These are phyloP conservation scores for Heterobasidion irregulare DNA, from an alignment of 1,284 basidiomycete genomes.

Conservation along the genomic window DNA sequence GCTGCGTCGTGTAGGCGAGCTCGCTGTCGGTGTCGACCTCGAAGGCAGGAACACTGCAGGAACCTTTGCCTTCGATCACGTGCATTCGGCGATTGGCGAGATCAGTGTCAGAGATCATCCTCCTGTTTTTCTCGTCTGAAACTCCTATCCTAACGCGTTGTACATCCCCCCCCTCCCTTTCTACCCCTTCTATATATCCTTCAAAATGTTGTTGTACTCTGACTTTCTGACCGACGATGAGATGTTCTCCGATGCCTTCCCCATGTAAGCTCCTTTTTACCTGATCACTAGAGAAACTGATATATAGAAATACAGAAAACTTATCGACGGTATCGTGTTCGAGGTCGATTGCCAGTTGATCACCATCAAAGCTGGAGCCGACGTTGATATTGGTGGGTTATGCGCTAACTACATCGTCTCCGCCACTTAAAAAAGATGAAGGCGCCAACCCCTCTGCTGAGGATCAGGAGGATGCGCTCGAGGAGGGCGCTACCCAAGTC, in stretches of 20 bases:
- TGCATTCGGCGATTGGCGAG: slow-evolving; percentile 9
- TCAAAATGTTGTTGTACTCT: slow-evolving; percentile 68
- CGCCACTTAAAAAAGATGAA: slow-evolving; percentile 20
- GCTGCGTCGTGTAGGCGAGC: not conserved
- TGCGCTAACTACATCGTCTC: not conserved
- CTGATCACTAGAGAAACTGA: not conserved
- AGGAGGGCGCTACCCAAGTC: slow-evolving; percentile 68
- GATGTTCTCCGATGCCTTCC: slow-evolving; percentile 94
- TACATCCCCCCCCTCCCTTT: slow-evolving; percentile 10
- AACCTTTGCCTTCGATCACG: slow-evolving; percentile 5
- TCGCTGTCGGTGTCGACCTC: not conserved
- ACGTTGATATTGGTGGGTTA: slow-evolving; percentile 80
- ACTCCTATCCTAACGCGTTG: slow-evolving; percentile 14
- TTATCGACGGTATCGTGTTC: slow-evolving; percentile 77
- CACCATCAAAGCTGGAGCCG: slow-evolving; percentile 68
- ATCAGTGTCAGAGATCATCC: slow-evolving; percentile 5
- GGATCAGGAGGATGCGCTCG: slow-evolving; percentile 79
- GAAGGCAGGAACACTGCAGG: not conserved
- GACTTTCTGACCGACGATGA: slow-evolving; percentile 82
- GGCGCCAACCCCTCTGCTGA: slow-evolving; percentile 91
- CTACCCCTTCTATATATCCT: slow-evolving; percentile 10
- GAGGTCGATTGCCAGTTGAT: slow-evolving; percentile 86
- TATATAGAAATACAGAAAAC: slow-evolving; percentile 48
- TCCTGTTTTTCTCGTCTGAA: slow-evolving; percentile 17
- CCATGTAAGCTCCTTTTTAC: slow-evolving; percentile 44